Evolutionary conservation across 2,329 filamentous ascomycete genomes (phyloP), one percentile per base, ranked within the genome.

Genomic region (Delphinella strobiligena): DNA sequence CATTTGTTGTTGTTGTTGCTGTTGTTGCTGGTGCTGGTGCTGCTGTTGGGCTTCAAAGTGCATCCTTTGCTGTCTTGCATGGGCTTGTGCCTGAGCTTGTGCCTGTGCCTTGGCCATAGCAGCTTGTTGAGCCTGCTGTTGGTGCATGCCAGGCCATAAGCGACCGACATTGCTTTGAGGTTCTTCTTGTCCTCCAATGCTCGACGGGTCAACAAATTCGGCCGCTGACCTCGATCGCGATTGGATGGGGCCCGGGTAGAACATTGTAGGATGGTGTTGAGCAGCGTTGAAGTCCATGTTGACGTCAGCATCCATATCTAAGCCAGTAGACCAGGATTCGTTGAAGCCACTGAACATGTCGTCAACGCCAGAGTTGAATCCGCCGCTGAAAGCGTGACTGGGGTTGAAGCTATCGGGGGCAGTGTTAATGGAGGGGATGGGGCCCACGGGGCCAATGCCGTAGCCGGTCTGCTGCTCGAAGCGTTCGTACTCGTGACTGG

Each of bases 391-490:
- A 50, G 87, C 79, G 42, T 81, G 76, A 49, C 73, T 69, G 2
- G 74, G 68, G 46, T 51, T 54, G 49, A 56, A 60, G 36, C 54
- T 54, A 32, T 54, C 54, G 38, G 50, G 52, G 37, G 47, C 48
- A 34, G 48, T 43, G 59, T 83, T 87, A 52, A 91, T 74, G 27
- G 83, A 82, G 55, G 91, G 74, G 10, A 88, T 82, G 61, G 76
- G 83, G 31, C 81, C 78, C 47, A 91, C 68, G 38, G 86, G 88
- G 46, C 87, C 87, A 1, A 85, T 80, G 0, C 91, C 85, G 19
- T 95, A 78, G 47, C 88, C 87, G 3, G 91, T 95, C 67, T 95
- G 88, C 60, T 98, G 91, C 66, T 86, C 84, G 68, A 95, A 93
- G 56, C 85, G 78, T 54, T 87, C 84, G 69, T 96, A 96, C 63